Base-by-base conservation (phyloP, 345 rosid genomes). In the Zanthoxylum bungeanum region DNA sequence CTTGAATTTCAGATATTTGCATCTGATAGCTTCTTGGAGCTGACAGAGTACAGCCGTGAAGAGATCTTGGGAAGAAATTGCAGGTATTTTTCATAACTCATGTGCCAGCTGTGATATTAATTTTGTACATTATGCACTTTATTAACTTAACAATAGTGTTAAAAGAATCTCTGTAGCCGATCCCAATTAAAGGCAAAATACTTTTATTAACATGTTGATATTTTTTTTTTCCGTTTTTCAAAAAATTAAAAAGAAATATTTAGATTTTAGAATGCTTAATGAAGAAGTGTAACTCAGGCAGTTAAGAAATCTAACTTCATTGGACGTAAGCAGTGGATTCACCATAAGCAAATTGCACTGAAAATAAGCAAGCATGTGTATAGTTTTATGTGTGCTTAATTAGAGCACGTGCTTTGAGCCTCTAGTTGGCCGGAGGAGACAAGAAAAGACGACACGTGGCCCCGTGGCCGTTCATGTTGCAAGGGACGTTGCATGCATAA, bases 41-140 rank as follows among this genome's bases (percentile, higher is more conserved):
- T 94, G 76, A 92, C 98, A 31, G 98, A 92, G 77, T 94, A 92
- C 75, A 92, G 97, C 47, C 97, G 98, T 53, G 98, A 94, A 84
- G 98, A 94, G 80, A 94, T 94, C 61, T 76, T 94, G 74, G 98
- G 98, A 7, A 83, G 97, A 80, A 94, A 94, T 66, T 94, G 98
- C 96, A 90, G 98, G 98, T 89, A 60, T 60, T 63, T 66, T 56
- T 70, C 36, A 0, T 39, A 33, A 39, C 28, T 66, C 31, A 5
- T 9, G 25, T 6, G n/a, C 9, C n/a, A n/a, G n/a, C 9, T 14
- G 36, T 28, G 3, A 57, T 28, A 28, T 11, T 11, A 57, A 30
- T 27, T 27, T 56, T 6, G 3, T n/a, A 7, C 53, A 49, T 19
- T 49, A n/a, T n/a, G 8, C 9, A 1, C 53, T n/a, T n/a, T n/a